Evolutionary conservation across 2,329 filamentous ascomycete species (phyloP).

Genomic region (Scedosporium dehoogii): DNA sequence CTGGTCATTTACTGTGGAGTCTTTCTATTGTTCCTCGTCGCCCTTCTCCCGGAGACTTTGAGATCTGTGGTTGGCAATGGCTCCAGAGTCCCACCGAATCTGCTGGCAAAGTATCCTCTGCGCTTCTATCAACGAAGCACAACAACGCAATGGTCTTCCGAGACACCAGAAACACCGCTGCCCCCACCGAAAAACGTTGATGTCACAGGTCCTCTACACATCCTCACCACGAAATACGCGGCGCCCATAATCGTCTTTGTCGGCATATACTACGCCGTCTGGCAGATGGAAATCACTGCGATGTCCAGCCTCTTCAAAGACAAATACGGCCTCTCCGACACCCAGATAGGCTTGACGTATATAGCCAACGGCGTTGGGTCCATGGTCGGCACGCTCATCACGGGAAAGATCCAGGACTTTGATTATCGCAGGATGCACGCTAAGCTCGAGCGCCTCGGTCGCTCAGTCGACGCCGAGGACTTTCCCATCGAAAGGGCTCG

Average conservation of each 20-base stretch:
- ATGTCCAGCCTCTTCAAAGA: conserved; percentile 21
- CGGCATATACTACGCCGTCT: conserved; percentile 22
- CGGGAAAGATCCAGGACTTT: conserved; percentile 19
- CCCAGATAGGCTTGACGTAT: conserved; percentile 21
- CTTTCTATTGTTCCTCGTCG: conserved; percentile 23
- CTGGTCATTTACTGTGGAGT: conserved; percentile 33
- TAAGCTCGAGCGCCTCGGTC: neutral
- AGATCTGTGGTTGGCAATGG: conserved; percentile 19
- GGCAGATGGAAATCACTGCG: conserved; percentile 24
- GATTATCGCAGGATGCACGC: conserved; percentile 13
- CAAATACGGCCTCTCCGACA: conserved; percentile 19
- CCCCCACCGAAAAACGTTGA: neutral
- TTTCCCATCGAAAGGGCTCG: conserved; percentile 42
- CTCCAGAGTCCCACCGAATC: conserved; percentile 12
- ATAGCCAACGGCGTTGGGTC: conserved; percentile 20
- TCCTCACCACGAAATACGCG: conserved; percentile 21
- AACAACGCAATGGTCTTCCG: neutral
- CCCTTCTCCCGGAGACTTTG: conserved; percentile 22
- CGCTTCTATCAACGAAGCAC: neutral
- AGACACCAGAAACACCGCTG: conserved; percentile 10
- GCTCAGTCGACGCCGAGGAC: conserved; percentile 9
- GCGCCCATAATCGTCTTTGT: conserved; percentile 20
- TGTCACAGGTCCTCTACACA: conserved; percentile 15
- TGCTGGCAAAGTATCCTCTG: conserved; percentile 10
- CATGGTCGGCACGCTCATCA: conserved; percentile 17